Percentiles rank a stretch among this genome's conserved stretches.
phyloP scores from a whole-genome alignment of 768 basidiomycete genomes.

The Lactarius pseudohatsudake region DNA sequence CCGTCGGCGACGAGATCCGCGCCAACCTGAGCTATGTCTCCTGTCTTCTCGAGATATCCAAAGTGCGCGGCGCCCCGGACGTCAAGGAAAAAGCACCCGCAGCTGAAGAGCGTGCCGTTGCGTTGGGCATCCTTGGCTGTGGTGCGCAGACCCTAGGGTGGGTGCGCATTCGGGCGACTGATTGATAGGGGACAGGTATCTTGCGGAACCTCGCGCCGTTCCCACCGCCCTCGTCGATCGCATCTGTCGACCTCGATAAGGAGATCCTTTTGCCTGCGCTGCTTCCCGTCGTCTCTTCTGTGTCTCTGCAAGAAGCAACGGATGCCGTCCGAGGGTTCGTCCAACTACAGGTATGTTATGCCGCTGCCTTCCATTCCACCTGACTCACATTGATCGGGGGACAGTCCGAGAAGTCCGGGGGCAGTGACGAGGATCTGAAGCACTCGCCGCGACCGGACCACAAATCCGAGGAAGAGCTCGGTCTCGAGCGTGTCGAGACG shows the following conservation, averaged over 20 bases:
- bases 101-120: slow-evolving; percentile 48
- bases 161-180: not conserved
- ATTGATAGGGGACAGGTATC: slow-evolving; percentile 51
- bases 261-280: slow-evolving; percentile 72
- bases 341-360: slow-evolving; percentile 46
- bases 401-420: slow-evolving; percentile 58
- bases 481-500: slow-evolving; percentile 72
- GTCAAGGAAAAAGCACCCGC: slow-evolving; percentile 44
- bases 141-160: slow-evolving; percentile 42
- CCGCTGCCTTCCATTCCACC: slow-evolving; percentile 7
- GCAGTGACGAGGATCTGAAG: slow-evolving; percentile 8
- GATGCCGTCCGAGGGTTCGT: slow-evolving; percentile 53
- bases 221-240: slow-evolving; percentile 61
- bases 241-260: slow-evolving; percentile 66
- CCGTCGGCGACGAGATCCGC: slow-evolving; percentile 65
- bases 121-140: slow-evolving; percentile 65
- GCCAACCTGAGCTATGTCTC: slow-evolving; percentile 59
- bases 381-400: not conserved
- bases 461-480: slow-evolving; percentile 62
- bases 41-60: slow-evolving; percentile 64
- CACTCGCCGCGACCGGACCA: slow-evolving; percentile 58
- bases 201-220: slow-evolving; percentile 75
- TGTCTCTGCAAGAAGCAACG: slow-evolving; percentile 53
- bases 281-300: slow-evolving; percentile 59
- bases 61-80: slow-evolving; percentile 36